Evolutionary conservation across 306 rosid species (phyloP), one percentile per base, ranked within the genome.

Genomic region (Malus sylvestris): DNA sequence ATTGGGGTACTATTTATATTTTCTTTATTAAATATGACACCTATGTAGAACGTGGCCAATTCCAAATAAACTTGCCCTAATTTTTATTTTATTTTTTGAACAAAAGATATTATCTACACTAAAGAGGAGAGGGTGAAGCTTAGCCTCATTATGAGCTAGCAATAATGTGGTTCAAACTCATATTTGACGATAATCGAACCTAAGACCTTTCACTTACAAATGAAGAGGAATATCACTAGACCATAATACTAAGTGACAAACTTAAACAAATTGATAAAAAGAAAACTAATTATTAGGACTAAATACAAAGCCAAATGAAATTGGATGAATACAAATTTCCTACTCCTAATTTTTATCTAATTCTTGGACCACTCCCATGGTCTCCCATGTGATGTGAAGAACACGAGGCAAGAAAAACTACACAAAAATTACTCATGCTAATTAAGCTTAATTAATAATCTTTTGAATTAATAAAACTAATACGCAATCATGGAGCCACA

Each of bases 311-410:
- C 60, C n/a, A 74, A 42, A 25, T 18, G 20, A 62, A 42, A 61
- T 44, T 18, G 45, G 46, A 74, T 45, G 29, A 61, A 20, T 35
- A 40, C 60, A 49, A 49, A 49, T 49, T 14, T 14, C 53, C 7
- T 49, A 14, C 53, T 14, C 53, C 15, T 49, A 1, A 49, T 49
- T 49, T 5, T 49, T 49, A 60, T 27, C 59, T 25, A 73, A 60
- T 73, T 42, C 58, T 45, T 27, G 59, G 77, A 61, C 77, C 40
- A 29, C 30, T 44, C 46, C 8, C 68, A 73, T 73, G 44, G 19
- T 73, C 27, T 52, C 58, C 27, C 70, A 62, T 45, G 78, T 74
- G 78, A 74, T 18, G 46, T 62, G 59, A 74, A 45, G 44, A 45
- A 62, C 16, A 61, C 70, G 61, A 74, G 61, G 45, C 70, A 63